Base-by-base conservation (phyloP, 352 stramenopile genomes). In the Plasmopara viticola region DNA sequence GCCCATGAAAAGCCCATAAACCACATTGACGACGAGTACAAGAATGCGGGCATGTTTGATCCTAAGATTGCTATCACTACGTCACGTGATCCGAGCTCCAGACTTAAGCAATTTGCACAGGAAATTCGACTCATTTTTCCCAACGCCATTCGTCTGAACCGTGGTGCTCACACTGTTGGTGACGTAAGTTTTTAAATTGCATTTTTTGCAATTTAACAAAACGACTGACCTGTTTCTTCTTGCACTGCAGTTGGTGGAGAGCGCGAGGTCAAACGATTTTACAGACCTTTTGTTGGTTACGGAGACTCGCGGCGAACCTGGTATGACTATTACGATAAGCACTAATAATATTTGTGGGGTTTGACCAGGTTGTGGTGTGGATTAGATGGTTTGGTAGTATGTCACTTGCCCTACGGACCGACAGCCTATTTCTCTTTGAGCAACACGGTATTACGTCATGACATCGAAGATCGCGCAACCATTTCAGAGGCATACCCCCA, bases 71-170 rank as follows among this genome's bases (percentile, higher is more conserved):
- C 96, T 56, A 92, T 99, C 30, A 99, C 96, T 7, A 99, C 97
- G 38, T 98, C 90, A 43, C 94, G 95, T 34, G 90, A 98, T 66
- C 97, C 97, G 28, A 97, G 83, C 49, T 96, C 87, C 44, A 91
- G 97, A 12, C 82, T 99, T 28, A 99, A 99, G 69, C 96, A 99
- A 77, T 99, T 99, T 72, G 87, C 95, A n/a, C 98, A 99, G 82
- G 97, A 99, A 83, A 82, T 99, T 41, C 97, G 97, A 30, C 74
- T 98, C 28, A 91, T 99, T 44, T 95, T 99, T 65, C 97, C 97
- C 20, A 99, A 99, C 68, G 92, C 96, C 15, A 95, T 98, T 39
- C 75, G 96, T 17, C 86, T 99, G 33, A 99, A 99, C 78, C 84
- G 97, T 31, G 97, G 97, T 60, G 80, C 82, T 1, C 97, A 97